A percentile compares a stretch with the other conserved stretches of the same genome.
Evolutionary conservation across 805 yeast genomes (phyloP).

Genomic region (Tetrapisispora arboricola): DNA sequence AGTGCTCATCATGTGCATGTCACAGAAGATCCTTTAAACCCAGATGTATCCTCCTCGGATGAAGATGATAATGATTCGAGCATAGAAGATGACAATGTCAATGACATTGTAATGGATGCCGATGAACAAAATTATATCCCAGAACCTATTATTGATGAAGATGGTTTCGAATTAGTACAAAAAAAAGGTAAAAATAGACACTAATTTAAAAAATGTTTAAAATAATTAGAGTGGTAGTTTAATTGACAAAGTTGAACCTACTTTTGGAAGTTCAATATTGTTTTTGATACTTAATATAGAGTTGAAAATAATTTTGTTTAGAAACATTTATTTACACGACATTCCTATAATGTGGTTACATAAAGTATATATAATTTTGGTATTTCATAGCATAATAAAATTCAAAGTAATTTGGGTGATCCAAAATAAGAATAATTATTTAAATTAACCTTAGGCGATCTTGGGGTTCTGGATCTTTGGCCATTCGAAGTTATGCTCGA

Average conservation of each 20-base stretch:
- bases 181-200: conserved; percentile 49
- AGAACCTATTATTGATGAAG: conserved; percentile 75
- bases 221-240: conserved; percentile 6
- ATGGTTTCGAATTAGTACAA: conserved; percentile 85
- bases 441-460: conserved; percentile 7
- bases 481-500: conserved; percentile 9
- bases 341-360: no score
- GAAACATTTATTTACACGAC: no score
- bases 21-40: conserved; percentile 53
- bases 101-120: conserved; percentile 32
- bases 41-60: conserved; percentile 43
- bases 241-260: no score
- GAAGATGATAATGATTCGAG: conserved; percentile 32
- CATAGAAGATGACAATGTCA: conserved; percentile 34
- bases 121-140: conserved; percentile 15
- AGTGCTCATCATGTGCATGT: conserved; percentile 39
- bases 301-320: no score
- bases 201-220: conserved; percentile 4
- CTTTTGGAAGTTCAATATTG: no score
- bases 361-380: no score
- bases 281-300: no score
- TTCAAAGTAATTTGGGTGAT: conserved; percentile 6
- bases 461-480: conserved; percentile 15
- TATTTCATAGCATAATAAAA: no score
- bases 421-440: conserved; percentile 6